Percentiles rank a stretch among this genome's conserved stretches.
Evolutionary conservation across 768 basidiomycete genomes (phyloP).

Genomic region (Serendipita indica): DNA sequence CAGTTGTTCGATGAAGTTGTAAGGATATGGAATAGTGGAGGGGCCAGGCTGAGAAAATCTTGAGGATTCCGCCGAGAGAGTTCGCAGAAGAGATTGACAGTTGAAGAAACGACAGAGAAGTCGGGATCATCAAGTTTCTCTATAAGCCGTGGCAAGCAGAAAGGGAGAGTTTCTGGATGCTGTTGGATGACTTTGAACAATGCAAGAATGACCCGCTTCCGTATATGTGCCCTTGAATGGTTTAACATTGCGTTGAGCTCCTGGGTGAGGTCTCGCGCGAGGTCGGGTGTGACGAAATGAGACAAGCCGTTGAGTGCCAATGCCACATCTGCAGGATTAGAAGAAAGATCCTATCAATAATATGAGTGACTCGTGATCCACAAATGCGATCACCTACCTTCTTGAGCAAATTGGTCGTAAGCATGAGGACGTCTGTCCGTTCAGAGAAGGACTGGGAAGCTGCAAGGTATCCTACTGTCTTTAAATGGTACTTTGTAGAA

Average conservation of each 20-base stretch:
- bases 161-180: slow-evolving; percentile 62
- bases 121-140: slow-evolving; percentile 74
- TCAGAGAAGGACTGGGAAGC: slow-evolving; percentile 81
- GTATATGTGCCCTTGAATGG: slow-evolving; percentile 74
- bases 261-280: slow-evolving; percentile 79
- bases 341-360: slow-evolving; percentile 53
- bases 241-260: slow-evolving; percentile 78
- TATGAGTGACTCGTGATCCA: not conserved
- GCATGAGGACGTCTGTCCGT: slow-evolving; percentile 93
- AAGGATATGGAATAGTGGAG: slow-evolving; percentile 81
- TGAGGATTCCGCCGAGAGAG: slow-evolving; percentile 64
- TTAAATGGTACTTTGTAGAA: slow-evolving; percentile 77
- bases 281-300: slow-evolving; percentile 68
- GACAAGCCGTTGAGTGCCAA: slow-evolving; percentile 71
- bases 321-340: slow-evolving; percentile 58
- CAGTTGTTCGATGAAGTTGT: slow-evolving; percentile 95
- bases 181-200: slow-evolving; percentile 66
- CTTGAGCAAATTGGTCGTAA: slow-evolving; percentile 90
- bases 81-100: slow-evolving; percentile 90
- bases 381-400: slow-evolving; percentile 41
- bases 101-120: slow-evolving; percentile 76
- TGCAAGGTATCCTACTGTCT: slow-evolving; percentile 90
- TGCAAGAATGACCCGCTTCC: slow-evolving; percentile 79
- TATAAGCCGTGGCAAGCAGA: slow-evolving; percentile 51
- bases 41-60: slow-evolving; percentile 76